A percentile compares a stretch with the other conserved stretches of the same genome.
These are phyloP conservation scores for Lentinula sp. DNA, from an alignment of 768 basidiomycete genomes.

Conservation along the genomic window DNA sequence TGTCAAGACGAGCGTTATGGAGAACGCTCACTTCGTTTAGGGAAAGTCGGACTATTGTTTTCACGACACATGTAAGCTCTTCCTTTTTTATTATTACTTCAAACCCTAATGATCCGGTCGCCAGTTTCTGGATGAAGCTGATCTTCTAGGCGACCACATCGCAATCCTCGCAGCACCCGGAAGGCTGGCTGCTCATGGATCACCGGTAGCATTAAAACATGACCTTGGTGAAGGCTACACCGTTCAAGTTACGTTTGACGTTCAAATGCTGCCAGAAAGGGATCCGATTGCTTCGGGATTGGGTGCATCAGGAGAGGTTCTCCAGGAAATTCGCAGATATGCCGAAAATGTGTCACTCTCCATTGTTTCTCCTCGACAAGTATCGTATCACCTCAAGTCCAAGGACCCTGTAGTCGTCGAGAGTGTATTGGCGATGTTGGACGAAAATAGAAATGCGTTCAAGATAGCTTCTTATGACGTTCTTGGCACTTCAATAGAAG, in stretches of 20 bases:
- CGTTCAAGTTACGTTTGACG: constrained; percentile 45
- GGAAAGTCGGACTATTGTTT: constrained; percentile 60
- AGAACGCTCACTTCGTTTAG: constrained; percentile 63
- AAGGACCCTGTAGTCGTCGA: constrained; percentile 52
- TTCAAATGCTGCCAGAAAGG: constrained; percentile 19
- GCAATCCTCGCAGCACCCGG: constrained; percentile 73
- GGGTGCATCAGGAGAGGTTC: constrained; percentile 23
- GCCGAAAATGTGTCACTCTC: constrained; percentile 41
- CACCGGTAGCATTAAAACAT: constrained; percentile 71
- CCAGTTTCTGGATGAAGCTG: constrained; percentile 75
- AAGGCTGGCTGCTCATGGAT: constrained; percentile 64
- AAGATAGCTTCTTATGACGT: constrained; percentile 55
- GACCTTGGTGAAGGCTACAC: constrained; percentile 70
- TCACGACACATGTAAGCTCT: constrained; percentile 68
- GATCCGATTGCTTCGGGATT: constrained; percentile 11
- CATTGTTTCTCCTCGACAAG: constrained; percentile 34
- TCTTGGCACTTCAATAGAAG: constrained; percentile 71
- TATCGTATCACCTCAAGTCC: constrained; percentile 53
- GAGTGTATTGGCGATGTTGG: constrained; percentile 48
- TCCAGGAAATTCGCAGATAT: constrained; percentile 34
- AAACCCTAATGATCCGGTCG: neutral
- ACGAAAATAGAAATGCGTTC: constrained; percentile 27
- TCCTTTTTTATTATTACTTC: neutral
- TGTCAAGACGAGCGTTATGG: constrained; percentile 77
- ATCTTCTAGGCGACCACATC: constrained; percentile 70